These are phyloP conservation scores for Aspergillus calidoustus DNA, from an alignment of 2,329 filamentous ascomycete species.

Conservation along the genomic window DNA sequence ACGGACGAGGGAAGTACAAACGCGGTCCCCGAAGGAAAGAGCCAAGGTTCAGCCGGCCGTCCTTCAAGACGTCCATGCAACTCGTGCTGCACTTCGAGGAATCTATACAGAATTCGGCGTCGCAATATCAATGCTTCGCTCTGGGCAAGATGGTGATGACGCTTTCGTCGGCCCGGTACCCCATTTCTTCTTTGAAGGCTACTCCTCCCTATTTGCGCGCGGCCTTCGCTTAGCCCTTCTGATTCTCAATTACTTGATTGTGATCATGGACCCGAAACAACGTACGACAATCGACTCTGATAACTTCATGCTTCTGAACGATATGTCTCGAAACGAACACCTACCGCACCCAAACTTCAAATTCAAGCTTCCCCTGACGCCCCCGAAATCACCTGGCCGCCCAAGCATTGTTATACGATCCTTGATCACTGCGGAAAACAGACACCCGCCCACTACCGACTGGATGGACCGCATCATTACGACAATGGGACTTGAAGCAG, in stretches of 20 bases:
- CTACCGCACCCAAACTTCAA: not conserved
- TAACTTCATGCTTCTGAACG: slow-evolving; percentile 17
- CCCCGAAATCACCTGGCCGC: slow-evolving; percentile 21
- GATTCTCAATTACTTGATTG: slow-evolving; percentile 28
- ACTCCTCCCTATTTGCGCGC: slow-evolving; percentile 24
- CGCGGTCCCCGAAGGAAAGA: slow-evolving; percentile 9
- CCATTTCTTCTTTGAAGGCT: slow-evolving; percentile 29
- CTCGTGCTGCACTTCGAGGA: slow-evolving; percentile 29
- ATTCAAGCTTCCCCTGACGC: slow-evolving; percentile 13
- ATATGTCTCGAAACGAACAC: slow-evolving; percentile 18
- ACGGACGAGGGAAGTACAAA: slow-evolving; percentile 24
- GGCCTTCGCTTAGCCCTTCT: slow-evolving; percentile 27
- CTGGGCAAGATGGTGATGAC: slow-evolving; percentile 21
- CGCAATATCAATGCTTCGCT: slow-evolving; percentile 27
- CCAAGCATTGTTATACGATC: slow-evolving; percentile 25
- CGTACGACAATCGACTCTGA: slow-evolving; percentile 20
- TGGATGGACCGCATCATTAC: slow-evolving; percentile 33
- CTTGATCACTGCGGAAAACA: slow-evolving; percentile 22
- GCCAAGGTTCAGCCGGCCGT: slow-evolving; percentile 20
- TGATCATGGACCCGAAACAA: slow-evolving; percentile 26
- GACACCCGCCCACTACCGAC: slow-evolving; percentile 25
- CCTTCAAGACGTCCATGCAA: slow-evolving; percentile 25
- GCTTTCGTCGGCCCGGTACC: slow-evolving; percentile 31
- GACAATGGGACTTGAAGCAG: slow-evolving; percentile 32
- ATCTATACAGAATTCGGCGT: slow-evolving; percentile 33